phyloP scores from a whole-genome alignment of 2,329 filamentous ascomycete species.

The Fusarium oxysporum region DNA sequence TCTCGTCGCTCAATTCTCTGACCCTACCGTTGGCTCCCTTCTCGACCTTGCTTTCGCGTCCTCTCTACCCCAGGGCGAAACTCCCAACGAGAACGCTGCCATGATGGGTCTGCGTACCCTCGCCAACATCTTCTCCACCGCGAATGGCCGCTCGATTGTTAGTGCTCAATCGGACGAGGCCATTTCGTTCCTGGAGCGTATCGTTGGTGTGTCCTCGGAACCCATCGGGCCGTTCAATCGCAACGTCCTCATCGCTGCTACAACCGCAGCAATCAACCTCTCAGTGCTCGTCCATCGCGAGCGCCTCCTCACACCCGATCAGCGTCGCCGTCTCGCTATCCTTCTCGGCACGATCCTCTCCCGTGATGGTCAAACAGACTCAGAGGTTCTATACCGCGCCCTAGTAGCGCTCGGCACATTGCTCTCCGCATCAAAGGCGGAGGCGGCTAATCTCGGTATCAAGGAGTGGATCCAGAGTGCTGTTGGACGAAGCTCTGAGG shows the following conservation, averaged over 20 bases:
- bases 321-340: conserved; percentile 62
- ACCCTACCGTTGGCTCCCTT: conserved; percentile 66
- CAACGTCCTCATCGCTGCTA: conserved; percentile 84
- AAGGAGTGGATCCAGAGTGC: conserved; percentile 56
- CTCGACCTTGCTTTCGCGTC: conserved; percentile 64
- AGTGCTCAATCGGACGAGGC: conserved; percentile 69
- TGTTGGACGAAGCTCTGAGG: conserved; percentile 56
- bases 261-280: conserved; percentile 87
- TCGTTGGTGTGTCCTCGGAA: conserved; percentile 63
- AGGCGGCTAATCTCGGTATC: conserved; percentile 57
- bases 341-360: conserved; percentile 72
- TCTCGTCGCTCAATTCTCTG: conserved; percentile 70
- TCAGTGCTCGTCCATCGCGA: conserved; percentile 73
- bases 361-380: conserved; percentile 71
- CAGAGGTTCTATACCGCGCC: conserved; percentile 84
- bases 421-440: conserved; percentile 65
- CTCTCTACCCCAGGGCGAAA: conserved; percentile 59
- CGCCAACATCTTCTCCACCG: conserved; percentile 84
- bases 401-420: conserved; percentile 84
- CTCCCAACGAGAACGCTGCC: conserved; percentile 79
- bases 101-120: conserved; percentile 89
- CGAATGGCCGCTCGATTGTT: conserved; percentile 75
- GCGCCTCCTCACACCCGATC: conserved; percentile 52
- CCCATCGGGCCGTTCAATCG: conserved; percentile 71
- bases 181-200: conserved; percentile 71